Percentiles rank a stretch among this genome's conserved stretches.
Conservation (phyloP, 75 land plant species). For the Pinus albicaulis region DNA sequence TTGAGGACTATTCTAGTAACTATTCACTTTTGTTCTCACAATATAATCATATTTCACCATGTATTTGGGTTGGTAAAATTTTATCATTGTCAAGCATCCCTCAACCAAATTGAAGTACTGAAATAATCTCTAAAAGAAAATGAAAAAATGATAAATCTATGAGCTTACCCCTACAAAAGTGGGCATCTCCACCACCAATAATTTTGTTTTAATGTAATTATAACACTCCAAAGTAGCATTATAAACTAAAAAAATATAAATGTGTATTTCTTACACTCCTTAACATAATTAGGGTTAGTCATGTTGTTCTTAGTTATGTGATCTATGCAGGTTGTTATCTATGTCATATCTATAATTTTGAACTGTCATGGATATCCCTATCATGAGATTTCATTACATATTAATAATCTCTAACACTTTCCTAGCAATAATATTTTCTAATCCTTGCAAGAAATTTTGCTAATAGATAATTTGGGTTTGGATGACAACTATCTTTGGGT, state of each 20-base stretch:
- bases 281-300: too few species aligned
- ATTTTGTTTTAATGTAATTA: too few species aligned
- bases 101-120: constrained; percentile 85
- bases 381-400: too few species aligned
- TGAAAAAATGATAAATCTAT: background rate
- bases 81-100: constrained; percentile 65
- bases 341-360: too few species aligned
- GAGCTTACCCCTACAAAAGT: background rate
- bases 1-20: constrained; percentile 50
- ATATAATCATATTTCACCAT: constrained; percentile 67
- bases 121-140: constrained; percentile 53
- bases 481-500: too few species aligned
- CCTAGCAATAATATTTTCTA: too few species aligned
- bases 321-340: too few species aligned
- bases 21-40: constrained; percentile 72
- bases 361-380: too few species aligned
- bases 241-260: background rate
- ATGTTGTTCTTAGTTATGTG: too few species aligned
- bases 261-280: background rate
- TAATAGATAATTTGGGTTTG: too few species aligned
- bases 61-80: constrained; percentile 31
- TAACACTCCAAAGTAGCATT: background rate
- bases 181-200: background rate
- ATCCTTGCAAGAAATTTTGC: too few species aligned
- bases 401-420: too few species aligned